Percentiles rank a stretch among this genome's conserved stretches.
phyloP scores from a whole-genome alignment of 2,329 filamentous ascomycete genomes.

The Arachnomyces sp. region DNA sequence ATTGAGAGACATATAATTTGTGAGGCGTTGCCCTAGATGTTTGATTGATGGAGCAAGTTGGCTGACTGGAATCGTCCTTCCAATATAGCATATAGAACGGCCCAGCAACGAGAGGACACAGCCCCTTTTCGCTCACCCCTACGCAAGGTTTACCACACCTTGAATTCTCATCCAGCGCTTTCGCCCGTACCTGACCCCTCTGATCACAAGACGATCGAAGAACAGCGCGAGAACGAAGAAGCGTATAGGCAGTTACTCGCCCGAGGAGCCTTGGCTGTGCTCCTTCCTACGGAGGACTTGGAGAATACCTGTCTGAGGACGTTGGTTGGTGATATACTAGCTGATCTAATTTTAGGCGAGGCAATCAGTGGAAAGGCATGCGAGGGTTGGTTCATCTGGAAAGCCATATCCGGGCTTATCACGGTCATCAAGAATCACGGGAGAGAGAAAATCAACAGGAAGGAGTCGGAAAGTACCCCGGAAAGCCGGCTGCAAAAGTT shows the following conservation, averaged over 20 bases:
- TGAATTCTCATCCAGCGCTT: slow-evolving; percentile 72
- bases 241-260: slow-evolving; percentile 84
- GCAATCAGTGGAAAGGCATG: slow-evolving; percentile 70
- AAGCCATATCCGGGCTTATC: slow-evolving; percentile 65
- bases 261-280: slow-evolving; percentile 67
- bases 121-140: slow-evolving; percentile 54
- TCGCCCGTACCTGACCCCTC: slow-evolving; percentile 61
- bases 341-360: slow-evolving; percentile 81
- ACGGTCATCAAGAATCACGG: slow-evolving; percentile 31
- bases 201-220: slow-evolving; percentile 42
- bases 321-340: slow-evolving; percentile 77
- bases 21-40: slow-evolving; percentile 6
- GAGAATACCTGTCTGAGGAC: slow-evolving; percentile 78
- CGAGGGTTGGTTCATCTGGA: slow-evolving; percentile 84
- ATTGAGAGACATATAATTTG: slow-evolving; percentile 72
- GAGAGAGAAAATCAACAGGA: slow-evolving; percentile 7
- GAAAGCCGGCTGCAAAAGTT: slow-evolving; percentile 47
- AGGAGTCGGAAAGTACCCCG: too few relatives aligned
- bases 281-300: slow-evolving; percentile 86
- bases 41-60: background rate
- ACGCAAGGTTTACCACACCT: slow-evolving; percentile 69
- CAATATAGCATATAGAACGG: slow-evolving; percentile 60
- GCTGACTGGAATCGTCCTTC: slow-evolving; percentile 15
- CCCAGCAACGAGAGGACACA: slow-evolving; percentile 50
- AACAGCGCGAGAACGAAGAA: slow-evolving; percentile 68